Conservation (phyloP, 306 rosid species). For the Astragalus glycyphyllos region DNA sequence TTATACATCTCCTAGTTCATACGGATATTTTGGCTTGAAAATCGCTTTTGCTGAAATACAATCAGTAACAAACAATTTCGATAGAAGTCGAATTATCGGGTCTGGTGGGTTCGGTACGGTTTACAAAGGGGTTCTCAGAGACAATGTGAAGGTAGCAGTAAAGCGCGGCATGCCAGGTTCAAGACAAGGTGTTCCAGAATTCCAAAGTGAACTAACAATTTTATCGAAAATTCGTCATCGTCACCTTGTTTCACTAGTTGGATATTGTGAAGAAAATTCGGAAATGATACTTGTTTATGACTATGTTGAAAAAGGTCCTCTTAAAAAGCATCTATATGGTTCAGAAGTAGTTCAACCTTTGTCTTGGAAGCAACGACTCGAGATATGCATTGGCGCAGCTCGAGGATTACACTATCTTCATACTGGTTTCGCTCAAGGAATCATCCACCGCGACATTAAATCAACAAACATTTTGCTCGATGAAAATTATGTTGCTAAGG, state of each 20-base stretch:
- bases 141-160: slow-evolving; percentile 79
- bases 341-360: slow-evolving; percentile 55
- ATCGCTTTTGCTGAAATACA: slow-evolving; percentile 75
- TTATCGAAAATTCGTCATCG: slow-evolving; percentile 82
- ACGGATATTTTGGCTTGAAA: slow-evolving; percentile 68
- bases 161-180: slow-evolving; percentile 92
- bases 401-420: slow-evolving; percentile 94
- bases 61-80: slow-evolving; percentile 75
- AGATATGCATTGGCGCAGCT: slow-evolving; percentile 90
- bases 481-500: slow-evolving; percentile 79
- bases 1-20: slow-evolving; percentile 64
- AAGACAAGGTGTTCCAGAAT: slow-evolving; percentile 93
- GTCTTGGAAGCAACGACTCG: slow-evolving; percentile 91
- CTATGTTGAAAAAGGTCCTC: slow-evolving; percentile 84
- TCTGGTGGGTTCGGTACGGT: slow-evolving; percentile 94
- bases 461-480: slow-evolving; percentile 87
- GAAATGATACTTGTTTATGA: slow-evolving; percentile 93
- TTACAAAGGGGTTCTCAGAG: slow-evolving; percentile 69
- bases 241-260: slow-evolving; percentile 89
- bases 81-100: slow-evolving; percentile 68
- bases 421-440: slow-evolving; percentile 86
- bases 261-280: slow-evolving; percentile 86
- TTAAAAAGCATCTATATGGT: slow-evolving; percentile 77
- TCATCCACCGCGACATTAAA: slow-evolving; percentile 94
- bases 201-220: slow-evolving; percentile 79